phyloP scores from a whole-genome alignment of 192 early-diverging fungal species.

The Haplosporangium gracile region DNA sequence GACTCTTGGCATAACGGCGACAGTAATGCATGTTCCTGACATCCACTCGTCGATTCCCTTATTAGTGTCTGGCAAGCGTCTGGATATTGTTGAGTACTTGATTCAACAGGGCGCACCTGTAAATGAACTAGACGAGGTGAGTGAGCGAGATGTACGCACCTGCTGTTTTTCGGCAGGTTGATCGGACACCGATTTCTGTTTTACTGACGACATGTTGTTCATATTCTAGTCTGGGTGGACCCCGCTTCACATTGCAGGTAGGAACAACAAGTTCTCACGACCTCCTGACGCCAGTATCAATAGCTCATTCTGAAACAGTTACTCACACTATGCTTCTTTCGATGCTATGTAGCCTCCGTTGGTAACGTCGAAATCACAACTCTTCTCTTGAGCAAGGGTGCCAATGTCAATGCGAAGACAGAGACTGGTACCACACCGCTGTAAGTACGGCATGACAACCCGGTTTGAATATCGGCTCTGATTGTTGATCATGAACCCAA shows the following conservation, averaged over 20 bases:
- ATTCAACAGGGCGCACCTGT: slow-evolving; percentile 73
- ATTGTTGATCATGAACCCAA: neutral
- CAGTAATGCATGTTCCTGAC: slow-evolving; percentile 19
- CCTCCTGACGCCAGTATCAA: neutral
- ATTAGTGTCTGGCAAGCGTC: slow-evolving; percentile 75
- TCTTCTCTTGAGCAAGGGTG: slow-evolving; percentile 53
- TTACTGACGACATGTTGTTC: neutral
- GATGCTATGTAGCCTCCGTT: slow-evolving; percentile 54
- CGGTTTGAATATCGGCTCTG: neutral
- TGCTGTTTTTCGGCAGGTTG: too few species aligned
- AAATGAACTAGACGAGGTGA: slow-evolving; percentile 76
- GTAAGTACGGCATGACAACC: slow-evolving; percentile 33
- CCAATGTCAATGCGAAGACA: slow-evolving; percentile 60
- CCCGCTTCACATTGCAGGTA: slow-evolving; percentile 69
- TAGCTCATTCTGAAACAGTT: neutral
- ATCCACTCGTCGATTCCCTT: slow-evolving; percentile 15
- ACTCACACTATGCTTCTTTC: neutral
- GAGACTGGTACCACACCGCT: slow-evolving; percentile 66
- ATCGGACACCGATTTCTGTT: neutral
- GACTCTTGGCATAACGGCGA: neutral
- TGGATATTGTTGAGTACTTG: slow-evolving; percentile 75
- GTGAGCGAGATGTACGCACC: neutral
- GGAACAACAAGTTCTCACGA: neutral
- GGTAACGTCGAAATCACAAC: slow-evolving; percentile 56
- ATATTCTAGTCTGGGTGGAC: slow-evolving; percentile 63